Evolutionary conservation across 2,329 filamentous ascomycete species (phyloP), one percentile per base, ranked within the genome.

Genomic region (Shiraia sp.): DNA sequence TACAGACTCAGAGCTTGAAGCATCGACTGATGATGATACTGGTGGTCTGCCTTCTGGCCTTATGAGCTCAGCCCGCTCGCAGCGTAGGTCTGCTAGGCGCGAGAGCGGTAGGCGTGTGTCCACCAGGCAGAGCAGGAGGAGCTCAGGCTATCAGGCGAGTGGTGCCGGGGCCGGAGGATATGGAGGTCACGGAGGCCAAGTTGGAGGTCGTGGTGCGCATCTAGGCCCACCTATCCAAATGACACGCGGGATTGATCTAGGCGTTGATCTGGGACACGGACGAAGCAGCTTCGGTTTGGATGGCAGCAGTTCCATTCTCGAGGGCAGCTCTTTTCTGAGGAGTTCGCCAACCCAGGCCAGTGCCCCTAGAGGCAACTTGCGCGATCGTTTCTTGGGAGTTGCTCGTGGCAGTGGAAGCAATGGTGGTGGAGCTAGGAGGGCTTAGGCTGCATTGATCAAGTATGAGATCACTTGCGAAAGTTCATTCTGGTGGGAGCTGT

Each of bases 1-100:
- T 49, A 79, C 77, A 3, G 77, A 79, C 49, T 78, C 76, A 10
- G 76, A 79, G 46, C 51, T 73, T 1, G 74, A 77, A 37, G 74
- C 76, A 44, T 56, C 55, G 9, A 59, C 55, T 17, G 61, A 63
- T 24, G 47, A 55, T 2, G 62, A 59, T 17, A 41, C 37, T n/a
- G 51, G 48, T n/a, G 38, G 28, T 12, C 27, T 47, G 8, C 43
- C 49, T 14, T 39, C 47, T n/a, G 55, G 55, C n/a, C n/a, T n/a
- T 7, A 41, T 55, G 24, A 54, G 47, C 30, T 57, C 55, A 2
- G 55, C 44, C n/a, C 42, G 50, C 9, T 53, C 48, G 19, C 47
- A 43, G 5, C 44, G 40, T 12, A 53, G 56, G 14, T 23, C 19
- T 4, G 33, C 23, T 27, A 30, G 27, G 22, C 19, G 25, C 10